Conservation (phyloP, 345 rosid genomes). For the Populus ilicifolia region DNA sequence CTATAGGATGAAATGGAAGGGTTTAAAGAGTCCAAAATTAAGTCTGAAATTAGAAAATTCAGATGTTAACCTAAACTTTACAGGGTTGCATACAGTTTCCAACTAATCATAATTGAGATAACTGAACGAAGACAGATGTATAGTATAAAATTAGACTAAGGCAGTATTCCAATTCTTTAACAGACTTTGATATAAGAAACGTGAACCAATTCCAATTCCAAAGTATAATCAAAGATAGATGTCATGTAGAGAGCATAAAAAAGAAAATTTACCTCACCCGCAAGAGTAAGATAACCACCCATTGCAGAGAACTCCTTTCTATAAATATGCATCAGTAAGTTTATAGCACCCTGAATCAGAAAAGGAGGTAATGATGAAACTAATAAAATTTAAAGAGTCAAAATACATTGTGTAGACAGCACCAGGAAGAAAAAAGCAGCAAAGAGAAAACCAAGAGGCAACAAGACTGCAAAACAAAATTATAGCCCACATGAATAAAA, state of each 20-base stretch:
- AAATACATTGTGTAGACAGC: not conserved
- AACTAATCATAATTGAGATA: not conserved
- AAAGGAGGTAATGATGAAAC: slow-evolving; percentile 3
- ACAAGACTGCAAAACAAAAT: not conserved
- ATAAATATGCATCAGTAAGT: slow-evolving; percentile 83
- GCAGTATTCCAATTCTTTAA: not conserved
- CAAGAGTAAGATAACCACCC: slow-evolving; percentile 97
- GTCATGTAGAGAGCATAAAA: slow-evolving; percentile 4
- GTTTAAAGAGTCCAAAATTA: not conserved
- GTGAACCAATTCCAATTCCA: not conserved
- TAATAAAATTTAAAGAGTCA: not conserved
- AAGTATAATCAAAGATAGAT: not conserved
- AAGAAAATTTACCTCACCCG: slow-evolving; percentile 78
- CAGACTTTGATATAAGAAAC: not conserved
- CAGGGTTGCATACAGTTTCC: not conserved
- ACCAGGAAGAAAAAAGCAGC: not conserved
- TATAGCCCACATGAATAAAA: not conserved
- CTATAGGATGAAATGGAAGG: not conserved
- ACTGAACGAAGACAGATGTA: not conserved
- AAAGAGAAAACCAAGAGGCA: not conserved
- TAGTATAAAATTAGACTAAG: not conserved
- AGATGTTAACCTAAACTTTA: not conserved
- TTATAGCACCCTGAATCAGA: slow-evolving; percentile 83
- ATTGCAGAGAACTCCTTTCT: slow-evolving; percentile 79
- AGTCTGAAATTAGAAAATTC: not conserved